These are phyloP conservation scores for Earliella scabrosa DNA, from an alignment of 1,284 basidiomycete genomes.

Conservation along the genomic window DNA sequence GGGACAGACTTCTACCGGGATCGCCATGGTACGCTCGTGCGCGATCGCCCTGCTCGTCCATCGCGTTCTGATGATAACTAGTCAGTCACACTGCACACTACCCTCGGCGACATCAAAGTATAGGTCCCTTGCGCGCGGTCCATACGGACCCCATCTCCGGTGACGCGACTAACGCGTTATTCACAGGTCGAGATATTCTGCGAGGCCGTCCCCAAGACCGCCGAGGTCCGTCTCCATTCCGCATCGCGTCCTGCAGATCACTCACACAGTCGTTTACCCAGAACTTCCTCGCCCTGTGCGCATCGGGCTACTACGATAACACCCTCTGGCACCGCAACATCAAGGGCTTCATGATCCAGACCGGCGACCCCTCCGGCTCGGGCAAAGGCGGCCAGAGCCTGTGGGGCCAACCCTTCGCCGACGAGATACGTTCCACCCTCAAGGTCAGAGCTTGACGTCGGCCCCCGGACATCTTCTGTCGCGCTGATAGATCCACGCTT, in stretches of 20 bases:
- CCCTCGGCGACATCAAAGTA: constrained; percentile 94
- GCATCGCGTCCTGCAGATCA: constrained; percentile 2
- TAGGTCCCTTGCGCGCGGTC: constrained; percentile 18
- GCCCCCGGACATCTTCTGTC: too few relatives aligned
- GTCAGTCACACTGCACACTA: constrained; percentile 96
- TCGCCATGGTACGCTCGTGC: constrained; percentile 21
- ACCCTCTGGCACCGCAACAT: constrained; percentile 95
- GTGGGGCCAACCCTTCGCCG: constrained; percentile 86
- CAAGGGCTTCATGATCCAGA: constrained; percentile 95
- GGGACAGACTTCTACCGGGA: too few relatives aligned
- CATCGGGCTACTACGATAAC: constrained; percentile 86
- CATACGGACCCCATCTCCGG: neutral
- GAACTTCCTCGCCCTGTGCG: constrained; percentile 96
- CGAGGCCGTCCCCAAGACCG: constrained; percentile 92
- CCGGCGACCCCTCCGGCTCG: constrained; percentile 83
- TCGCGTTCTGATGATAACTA: constrained; percentile 36
- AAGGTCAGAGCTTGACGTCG: too few relatives aligned
- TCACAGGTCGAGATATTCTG: constrained; percentile 94
- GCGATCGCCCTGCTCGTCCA: neutral
- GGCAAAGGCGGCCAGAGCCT: constrained; percentile 87
- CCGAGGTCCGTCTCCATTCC: constrained; percentile 67
- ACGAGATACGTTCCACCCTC: constrained; percentile 90
- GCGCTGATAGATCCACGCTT: too few relatives aligned
- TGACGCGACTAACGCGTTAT: constrained; percentile 1
- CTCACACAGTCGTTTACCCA: constrained; percentile 35